phyloP scores from a whole-genome alignment of 495 filamentous ascomycete species.

The Aspergillus leporis region DNA sequence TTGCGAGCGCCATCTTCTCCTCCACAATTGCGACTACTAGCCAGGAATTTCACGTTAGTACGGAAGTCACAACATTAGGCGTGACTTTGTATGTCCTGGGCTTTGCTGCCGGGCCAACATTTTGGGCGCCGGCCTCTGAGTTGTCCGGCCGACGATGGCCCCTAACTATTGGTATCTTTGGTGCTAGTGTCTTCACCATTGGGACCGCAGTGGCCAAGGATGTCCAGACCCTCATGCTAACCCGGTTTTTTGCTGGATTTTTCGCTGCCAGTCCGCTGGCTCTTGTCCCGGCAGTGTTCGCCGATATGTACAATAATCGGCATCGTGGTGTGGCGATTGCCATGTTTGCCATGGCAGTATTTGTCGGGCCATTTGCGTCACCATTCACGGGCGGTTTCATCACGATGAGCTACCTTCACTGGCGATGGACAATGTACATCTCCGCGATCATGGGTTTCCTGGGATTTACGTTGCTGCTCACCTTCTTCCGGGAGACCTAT shows the following conservation, averaged over 20 bases:
- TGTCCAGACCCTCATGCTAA: slow-evolving; percentile 53
- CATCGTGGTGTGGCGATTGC: slow-evolving; percentile 50
- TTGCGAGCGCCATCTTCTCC: slow-evolving; percentile 55
- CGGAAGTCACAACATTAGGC: slow-evolving; percentile 54
- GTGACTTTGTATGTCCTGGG: slow-evolving; percentile 58
- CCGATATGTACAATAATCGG: slow-evolving; percentile 51
- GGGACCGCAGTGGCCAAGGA: slow-evolving; percentile 59
- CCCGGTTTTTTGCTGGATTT: slow-evolving; percentile 49
- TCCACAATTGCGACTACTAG: slow-evolving; percentile 42
- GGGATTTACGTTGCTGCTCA: slow-evolving; percentile 25
- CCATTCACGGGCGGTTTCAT: slow-evolving; percentile 51
- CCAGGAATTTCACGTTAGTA: slow-evolving; percentile 46
- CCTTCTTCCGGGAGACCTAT: slow-evolving; percentile 43
- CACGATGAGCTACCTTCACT: slow-evolving; percentile 42
- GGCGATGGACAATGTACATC: slow-evolving; percentile 53
- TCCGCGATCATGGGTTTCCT: slow-evolving; percentile 41
- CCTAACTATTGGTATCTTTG: slow-evolving; percentile 51
- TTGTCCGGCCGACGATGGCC: slow-evolving; percentile 63
- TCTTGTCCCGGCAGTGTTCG: slow-evolving; percentile 46
- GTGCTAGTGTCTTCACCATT: slow-evolving; percentile 56
- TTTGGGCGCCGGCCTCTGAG: slow-evolving; percentile 73
- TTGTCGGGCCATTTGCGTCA: slow-evolving; percentile 48
- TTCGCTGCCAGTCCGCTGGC: slow-evolving; percentile 47
- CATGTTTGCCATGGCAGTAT: slow-evolving; percentile 53
- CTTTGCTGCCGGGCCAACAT: slow-evolving; percentile 49